Evolutionary conservation across 129 eudicot species (phyloP), one percentile per base, ranked within the genome.

Genomic region (Lactuca sativa): DNA sequence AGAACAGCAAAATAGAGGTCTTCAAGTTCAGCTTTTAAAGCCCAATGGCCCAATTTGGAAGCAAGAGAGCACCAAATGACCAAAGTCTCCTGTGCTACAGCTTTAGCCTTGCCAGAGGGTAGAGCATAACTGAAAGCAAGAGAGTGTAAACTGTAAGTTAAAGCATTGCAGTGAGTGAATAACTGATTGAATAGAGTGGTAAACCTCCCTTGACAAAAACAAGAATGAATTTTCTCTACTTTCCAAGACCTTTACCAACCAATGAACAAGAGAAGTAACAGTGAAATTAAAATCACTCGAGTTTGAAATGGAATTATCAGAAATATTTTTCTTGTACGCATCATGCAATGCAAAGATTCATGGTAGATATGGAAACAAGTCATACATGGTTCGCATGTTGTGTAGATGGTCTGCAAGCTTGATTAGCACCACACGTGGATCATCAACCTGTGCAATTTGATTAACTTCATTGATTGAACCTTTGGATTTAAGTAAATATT

Each of bases 371-470:
- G 53, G 71, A 55, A 64, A 54, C 18, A 56, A 51, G 54, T 32
- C 78, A 51, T 88, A 92, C 97, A 92, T 92, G 80, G 97, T 92
- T 86, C 96, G 84, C 97, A 92, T 84, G 86, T 92, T 92, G 80
- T 92, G 97, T 58, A 92, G 97, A 72, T 96, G 96, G 72, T 92
- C 96, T 38, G 97, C 97, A 75, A 92, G 96, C 86, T 92, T 92
- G 72, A 92, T 88, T 78, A 92, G 97, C 62, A 92, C 96, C 73
- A 92, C 97, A 64, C 96, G 96, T 69, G 96, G 97, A 88, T 92
- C 97, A 72, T 92, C 96, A 74, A 92, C 95, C 97, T 92, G 76
- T 95, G 96, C 78, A 92, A 83, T 69, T 88, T 84, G 96, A 92
- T 92, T 56, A 82, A n/a, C n/a, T n/a, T n/a, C n/a, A n/a, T n/a